phyloP scores from a whole-genome alignment of 306 rosid species.

The Ormosia emarginata region DNA sequence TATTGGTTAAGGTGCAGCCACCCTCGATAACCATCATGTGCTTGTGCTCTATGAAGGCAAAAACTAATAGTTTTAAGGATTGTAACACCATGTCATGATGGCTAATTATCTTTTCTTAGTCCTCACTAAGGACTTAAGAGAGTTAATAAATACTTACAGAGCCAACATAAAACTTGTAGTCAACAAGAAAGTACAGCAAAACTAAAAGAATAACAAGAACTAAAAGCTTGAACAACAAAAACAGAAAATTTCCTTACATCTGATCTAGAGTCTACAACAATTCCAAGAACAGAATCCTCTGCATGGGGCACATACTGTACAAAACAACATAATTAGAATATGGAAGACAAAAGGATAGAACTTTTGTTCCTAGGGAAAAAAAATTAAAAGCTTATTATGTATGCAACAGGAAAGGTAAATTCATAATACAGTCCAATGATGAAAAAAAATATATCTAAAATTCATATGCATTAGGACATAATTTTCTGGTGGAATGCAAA shows the following conservation, averaged over 20 bases:
- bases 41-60: not conserved
- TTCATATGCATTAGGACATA: not conserved
- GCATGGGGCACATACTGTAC: slow-evolving; percentile 81
- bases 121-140: not conserved
- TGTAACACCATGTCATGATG: not conserved
- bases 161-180: not conserved
- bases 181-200: not conserved
- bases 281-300: slow-evolving; percentile 87
- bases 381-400: not conserved
- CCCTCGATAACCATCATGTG: not conserved
- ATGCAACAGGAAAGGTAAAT: not conserved
- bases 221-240: not conserved
- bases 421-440: not conserved
- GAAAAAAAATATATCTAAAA: not conserved
- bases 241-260: slow-evolving; percentile 62
- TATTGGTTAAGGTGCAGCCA: not conserved
- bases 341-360: not conserved
- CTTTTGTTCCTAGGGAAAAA: not conserved
- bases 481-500: slow-evolving; percentile 18
- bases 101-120: not conserved
- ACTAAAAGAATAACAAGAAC: not conserved
- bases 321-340: slow-evolving; percentile 11
- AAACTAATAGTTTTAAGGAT: not conserved
- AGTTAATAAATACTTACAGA: not conserved
- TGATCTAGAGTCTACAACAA: slow-evolving; percentile 74